Percentiles rank a stretch among this genome's conserved stretches.
Conservation (phyloP, 257 asterid species). For the Penstemon barbatus region DNA sequence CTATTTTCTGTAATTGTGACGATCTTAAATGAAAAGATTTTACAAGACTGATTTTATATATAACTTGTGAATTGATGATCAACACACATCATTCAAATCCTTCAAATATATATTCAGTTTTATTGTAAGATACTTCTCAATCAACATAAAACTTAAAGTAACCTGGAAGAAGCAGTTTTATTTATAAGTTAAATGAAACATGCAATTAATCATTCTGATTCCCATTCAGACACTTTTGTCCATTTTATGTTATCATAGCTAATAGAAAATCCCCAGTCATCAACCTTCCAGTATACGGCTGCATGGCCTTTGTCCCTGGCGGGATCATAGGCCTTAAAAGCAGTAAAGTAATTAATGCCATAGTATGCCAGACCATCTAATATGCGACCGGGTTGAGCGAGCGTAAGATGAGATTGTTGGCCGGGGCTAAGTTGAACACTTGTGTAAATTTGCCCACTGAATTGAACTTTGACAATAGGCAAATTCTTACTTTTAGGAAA, state of each 20-base stretch:
- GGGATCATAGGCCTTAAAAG: background rate
- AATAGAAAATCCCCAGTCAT: constrained; percentile 9
- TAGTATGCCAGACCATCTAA: background rate
- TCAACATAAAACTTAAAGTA: too few species aligned
- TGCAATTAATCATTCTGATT: background rate
- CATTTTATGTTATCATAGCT: constrained; percentile 5
- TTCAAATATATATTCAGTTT: too few species aligned
- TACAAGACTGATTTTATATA: too few species aligned
- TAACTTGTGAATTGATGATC: too few species aligned
- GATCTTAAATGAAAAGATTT: too few species aligned
- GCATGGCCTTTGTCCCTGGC: background rate
- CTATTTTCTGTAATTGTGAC: too few species aligned
- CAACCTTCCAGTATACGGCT: constrained; percentile 12
- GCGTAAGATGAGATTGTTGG: background rate
- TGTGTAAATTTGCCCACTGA: background rate
- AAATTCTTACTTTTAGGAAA: background rate
- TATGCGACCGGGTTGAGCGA: background rate
- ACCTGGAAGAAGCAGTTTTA: too few species aligned
- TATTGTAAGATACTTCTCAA: too few species aligned
- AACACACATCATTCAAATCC: too few species aligned
- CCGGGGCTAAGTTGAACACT: background rate
- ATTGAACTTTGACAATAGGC: background rate
- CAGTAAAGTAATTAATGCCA: constrained; percentile 4
- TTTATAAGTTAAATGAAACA: too few species aligned
- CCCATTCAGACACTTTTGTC: constrained; percentile 16